Evolutionary conservation across 2,329 filamentous ascomycete species (phyloP).

Genomic region (Penicillium sp.): DNA sequence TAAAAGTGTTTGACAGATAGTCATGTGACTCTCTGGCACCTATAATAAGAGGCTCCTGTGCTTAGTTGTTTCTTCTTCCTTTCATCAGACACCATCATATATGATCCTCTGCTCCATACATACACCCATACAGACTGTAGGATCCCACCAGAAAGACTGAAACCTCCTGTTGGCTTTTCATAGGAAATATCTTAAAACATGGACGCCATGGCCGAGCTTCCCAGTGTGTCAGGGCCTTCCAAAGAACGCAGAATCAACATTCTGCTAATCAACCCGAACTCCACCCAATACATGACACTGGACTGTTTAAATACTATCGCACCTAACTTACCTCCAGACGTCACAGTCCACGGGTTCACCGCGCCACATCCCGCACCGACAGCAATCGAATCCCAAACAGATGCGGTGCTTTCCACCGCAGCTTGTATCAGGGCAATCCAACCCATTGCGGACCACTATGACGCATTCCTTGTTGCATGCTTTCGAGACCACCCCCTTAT

Average conservation of each 20-base stretch:
- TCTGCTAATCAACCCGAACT: background rate
- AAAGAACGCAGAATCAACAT: background rate
- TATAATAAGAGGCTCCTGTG: too few species aligned
- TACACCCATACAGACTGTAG: too few species aligned
- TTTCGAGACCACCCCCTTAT: background rate
- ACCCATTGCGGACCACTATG: background rate
- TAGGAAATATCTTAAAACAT: background rate
- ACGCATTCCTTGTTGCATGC: background rate
- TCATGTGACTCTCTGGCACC: too few species aligned
- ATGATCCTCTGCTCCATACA: too few species aligned
- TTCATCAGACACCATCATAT: too few species aligned
- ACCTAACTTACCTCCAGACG: background rate
- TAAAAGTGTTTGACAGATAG: too few species aligned
- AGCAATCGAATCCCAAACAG: slow-evolving; percentile 1
- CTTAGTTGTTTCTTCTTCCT: too few species aligned
- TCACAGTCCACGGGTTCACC: background rate
- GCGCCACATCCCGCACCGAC: background rate
- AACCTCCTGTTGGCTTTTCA: too few species aligned
- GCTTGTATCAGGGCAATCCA: background rate
- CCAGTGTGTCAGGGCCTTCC: background rate
- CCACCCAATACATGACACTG: background rate
- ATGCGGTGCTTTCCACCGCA: background rate
- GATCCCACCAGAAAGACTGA: too few species aligned
- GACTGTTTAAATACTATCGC: background rate
- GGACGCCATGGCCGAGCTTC: background rate